Evolutionary conservation across 768 basidiomycete species (phyloP).

Genomic region (Hysterangium stoloniferum): DNA sequence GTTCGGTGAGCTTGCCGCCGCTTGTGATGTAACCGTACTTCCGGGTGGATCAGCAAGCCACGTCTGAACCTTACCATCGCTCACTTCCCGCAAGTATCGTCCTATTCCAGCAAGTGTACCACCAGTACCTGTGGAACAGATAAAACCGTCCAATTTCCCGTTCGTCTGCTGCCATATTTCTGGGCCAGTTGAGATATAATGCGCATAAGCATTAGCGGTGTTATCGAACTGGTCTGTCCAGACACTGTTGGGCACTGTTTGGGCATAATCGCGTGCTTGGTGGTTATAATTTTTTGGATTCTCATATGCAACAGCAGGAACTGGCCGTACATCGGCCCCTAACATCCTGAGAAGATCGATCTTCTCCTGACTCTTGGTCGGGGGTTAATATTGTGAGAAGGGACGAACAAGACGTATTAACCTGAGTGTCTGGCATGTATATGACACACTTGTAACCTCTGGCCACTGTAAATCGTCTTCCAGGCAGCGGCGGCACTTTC

Average conservation of each 20-base stretch:
- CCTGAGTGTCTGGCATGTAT: conserved; percentile 96
- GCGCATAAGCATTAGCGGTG: conserved; percentile 79
- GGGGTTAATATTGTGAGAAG: background rate
- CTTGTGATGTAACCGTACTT: conserved; percentile 77
- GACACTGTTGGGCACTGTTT: conserved; percentile 64
- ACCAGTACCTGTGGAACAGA: conserved; percentile 92
- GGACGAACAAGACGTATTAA: conserved; percentile 21
- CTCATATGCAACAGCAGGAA: conserved; percentile 94
- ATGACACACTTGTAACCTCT: conserved; percentile 97
- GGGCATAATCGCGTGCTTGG: conserved; percentile 86
- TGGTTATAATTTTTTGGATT: conserved; percentile 97
- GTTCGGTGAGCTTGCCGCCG: conserved; percentile 69
- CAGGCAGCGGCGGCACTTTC: too few species aligned
- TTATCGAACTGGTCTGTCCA: conserved; percentile 99
- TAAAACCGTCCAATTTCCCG: conserved; percentile 80
- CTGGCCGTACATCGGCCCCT: conserved; percentile 93
- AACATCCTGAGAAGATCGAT: conserved; percentile 96
- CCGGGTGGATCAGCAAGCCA: conserved; percentile 98
- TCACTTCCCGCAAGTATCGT: conserved; percentile 76
- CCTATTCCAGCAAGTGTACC: conserved; percentile 91
- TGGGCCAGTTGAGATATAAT: conserved; percentile 88
- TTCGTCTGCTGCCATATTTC: conserved; percentile 91
- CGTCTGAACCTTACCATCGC: conserved; percentile 66
- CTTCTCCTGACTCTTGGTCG: conserved; percentile 84
- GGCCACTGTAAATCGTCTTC: too few species aligned